Conservation (phyloP, 306 rosid genomes). For the Prinsepia uniflora region DNA sequence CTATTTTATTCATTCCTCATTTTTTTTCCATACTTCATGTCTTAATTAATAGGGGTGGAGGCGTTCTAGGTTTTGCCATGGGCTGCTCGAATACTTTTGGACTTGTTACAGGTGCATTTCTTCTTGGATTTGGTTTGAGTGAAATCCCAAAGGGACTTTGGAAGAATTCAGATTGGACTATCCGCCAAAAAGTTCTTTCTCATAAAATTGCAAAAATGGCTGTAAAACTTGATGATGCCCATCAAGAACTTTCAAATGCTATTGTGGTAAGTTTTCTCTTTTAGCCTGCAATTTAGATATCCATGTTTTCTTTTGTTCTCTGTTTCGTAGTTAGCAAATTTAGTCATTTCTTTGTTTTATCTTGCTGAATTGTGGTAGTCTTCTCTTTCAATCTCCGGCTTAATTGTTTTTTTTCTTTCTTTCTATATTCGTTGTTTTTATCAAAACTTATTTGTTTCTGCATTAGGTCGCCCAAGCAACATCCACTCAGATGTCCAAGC, state of each 20-base stretch:
- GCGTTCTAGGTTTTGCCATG: slow-evolving; percentile 88
- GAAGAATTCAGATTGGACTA: slow-evolving; percentile 89
- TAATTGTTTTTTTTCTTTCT: background rate
- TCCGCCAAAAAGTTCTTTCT: slow-evolving; percentile 87
- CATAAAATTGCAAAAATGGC: slow-evolving; percentile 98
- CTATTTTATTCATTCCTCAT: slow-evolving; percentile 9
- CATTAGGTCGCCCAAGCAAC: slow-evolving; percentile 93
- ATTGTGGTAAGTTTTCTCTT: slow-evolving; percentile 59
- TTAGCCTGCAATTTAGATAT: background rate
- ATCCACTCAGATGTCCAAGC: slow-evolving; percentile 88
- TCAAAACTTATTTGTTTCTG: slow-evolving; percentile 18
- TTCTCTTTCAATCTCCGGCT: background rate
- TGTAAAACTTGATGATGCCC: slow-evolving; percentile 91
- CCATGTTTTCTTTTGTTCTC: background rate
- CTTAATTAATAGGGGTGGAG: slow-evolving; percentile 53
- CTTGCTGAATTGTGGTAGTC: background rate
- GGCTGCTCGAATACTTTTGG: slow-evolving; percentile 97
- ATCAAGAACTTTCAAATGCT: slow-evolving; percentile 92
- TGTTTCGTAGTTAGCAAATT: background rate
- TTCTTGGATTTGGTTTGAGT: slow-evolving; percentile 94
- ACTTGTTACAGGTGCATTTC: slow-evolving; percentile 97
- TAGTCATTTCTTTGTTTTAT: background rate
- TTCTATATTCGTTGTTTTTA: background rate
- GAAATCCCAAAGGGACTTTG: slow-evolving; percentile 91
- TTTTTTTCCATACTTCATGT: background rate